These are phyloP conservation scores for Aspergillus carbonarius DNA, from an alignment of 2,329 filamentous ascomycete species.

Conservation along the genomic window DNA sequence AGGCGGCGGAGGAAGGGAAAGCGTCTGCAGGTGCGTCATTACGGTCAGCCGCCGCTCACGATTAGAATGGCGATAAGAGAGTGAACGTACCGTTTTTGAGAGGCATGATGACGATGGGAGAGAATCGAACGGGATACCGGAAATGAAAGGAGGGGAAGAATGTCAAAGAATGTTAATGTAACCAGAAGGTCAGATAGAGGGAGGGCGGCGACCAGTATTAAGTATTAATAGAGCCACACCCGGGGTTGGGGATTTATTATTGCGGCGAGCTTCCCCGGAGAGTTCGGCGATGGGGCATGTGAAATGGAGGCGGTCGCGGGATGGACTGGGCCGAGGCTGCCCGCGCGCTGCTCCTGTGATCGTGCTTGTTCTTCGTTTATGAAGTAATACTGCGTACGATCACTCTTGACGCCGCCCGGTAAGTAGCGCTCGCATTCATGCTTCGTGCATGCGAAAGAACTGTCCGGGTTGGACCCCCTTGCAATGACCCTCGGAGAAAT, in stretches of 20 bases:
- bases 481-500: not conserved
- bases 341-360: conserved; percentile 3
- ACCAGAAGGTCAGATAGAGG: conserved; percentile 1
- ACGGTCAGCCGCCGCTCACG: conserved; percentile 10
- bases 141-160: conserved; percentile 3
- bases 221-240: conserved; percentile 22
- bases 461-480: not conserved
- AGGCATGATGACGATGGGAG: conserved; percentile 56
- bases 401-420: too few relatives aligned
- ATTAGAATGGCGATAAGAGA: not conserved
- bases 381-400: not conserved
- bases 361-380: not conserved
- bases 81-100: conserved; percentile 67
- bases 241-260: conserved; percentile 12
- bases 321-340: conserved; percentile 19
- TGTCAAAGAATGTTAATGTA: conserved; percentile 9
- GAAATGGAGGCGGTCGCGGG: conserved; percentile 19
- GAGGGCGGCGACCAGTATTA: conserved; percentile 14
- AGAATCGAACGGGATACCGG: not conserved
- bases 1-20: conserved; percentile 87
- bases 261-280: conserved; percentile 26
- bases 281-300: conserved; percentile 22
- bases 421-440: too few relatives aligned
- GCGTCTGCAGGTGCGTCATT: conserved; percentile 54
- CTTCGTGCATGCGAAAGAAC: not conserved